Conservation (phyloP, 1,139 yeast genomes). For the Scheffersomyces illinoinensis region DNA sequence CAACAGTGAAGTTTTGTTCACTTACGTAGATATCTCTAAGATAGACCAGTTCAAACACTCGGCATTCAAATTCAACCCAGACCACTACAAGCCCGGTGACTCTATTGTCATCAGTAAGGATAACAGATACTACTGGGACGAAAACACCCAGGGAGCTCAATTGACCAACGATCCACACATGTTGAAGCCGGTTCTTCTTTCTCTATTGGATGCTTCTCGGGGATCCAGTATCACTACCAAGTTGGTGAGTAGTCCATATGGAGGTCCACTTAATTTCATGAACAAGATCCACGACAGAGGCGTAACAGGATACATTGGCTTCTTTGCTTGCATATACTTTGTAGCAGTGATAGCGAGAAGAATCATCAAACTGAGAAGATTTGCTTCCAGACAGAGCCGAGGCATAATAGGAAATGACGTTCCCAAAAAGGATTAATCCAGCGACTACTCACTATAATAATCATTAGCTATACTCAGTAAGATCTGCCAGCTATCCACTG, state of each 20-base stretch:
- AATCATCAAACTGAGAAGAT: background rate
- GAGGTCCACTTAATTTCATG: constrained; percentile 36
- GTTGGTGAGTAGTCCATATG: constrained; percentile 48
- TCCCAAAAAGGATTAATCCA: constrained; percentile 16
- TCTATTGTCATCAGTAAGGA: constrained; percentile 34
- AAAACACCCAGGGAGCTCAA: constrained; percentile 25
- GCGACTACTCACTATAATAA: background rate
- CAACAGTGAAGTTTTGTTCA: constrained; percentile 46
- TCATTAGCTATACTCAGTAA: background rate
- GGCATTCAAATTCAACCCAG: constrained; percentile 45
- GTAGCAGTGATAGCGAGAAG: constrained; percentile 2
- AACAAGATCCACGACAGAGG: constrained; percentile 49
- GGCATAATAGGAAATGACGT: constrained; percentile 18
- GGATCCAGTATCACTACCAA: constrained; percentile 12
- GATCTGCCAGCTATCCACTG: background rate
- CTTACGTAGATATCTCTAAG: constrained; percentile 53
- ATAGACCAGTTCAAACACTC: constrained; percentile 30
- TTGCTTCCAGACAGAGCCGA: constrained; percentile 2
- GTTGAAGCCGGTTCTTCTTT: constrained; percentile 29
- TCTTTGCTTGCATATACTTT: constrained; percentile 14
- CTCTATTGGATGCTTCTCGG: constrained; percentile 32
- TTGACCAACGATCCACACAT: constrained; percentile 31
- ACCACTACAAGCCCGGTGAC: constrained; percentile 45
- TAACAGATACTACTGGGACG: constrained; percentile 33
- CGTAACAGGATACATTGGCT: constrained; percentile 39